These are phyloP conservation scores for Thelonectria olida DNA, from an alignment of 2,329 filamentous ascomycete species.

Conservation along the genomic window DNA sequence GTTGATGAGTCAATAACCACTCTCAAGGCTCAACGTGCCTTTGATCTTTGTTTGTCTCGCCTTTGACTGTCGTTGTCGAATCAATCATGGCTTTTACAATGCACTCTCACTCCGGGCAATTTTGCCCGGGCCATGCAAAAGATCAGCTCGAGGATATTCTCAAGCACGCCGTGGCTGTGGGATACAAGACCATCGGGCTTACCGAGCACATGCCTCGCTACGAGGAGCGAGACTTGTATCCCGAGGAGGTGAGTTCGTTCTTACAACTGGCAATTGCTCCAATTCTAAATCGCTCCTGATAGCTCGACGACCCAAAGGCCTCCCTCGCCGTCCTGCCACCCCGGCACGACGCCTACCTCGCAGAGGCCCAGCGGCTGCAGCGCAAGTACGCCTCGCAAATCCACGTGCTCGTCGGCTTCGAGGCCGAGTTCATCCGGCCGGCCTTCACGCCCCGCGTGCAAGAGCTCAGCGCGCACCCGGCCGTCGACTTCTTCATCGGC, in stretches of 20 bases:
- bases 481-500: constrained; percentile 90
- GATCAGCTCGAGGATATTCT: constrained; percentile 87
- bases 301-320: constrained; percentile 60
- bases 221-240: constrained; percentile 81
- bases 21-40: not conserved
- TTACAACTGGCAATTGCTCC: not conserved
- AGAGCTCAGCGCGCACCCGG: constrained; percentile 67
- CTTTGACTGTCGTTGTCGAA: not conserved
- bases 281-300: constrained; percentile 10
- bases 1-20: not conserved
- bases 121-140: constrained; percentile 90
- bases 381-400: constrained; percentile 75
- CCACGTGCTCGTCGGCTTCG: constrained; percentile 86
- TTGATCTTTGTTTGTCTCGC: not conserved
- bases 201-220: constrained; percentile 96
- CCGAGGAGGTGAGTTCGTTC: constrained; percentile 74
- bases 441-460: constrained; percentile 66
- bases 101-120: constrained; percentile 97
- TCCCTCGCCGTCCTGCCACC: constrained; percentile 59
- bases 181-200: constrained; percentile 85
- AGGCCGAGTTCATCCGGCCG: constrained; percentile 89
- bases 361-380: constrained; percentile 79
- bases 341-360: constrained; percentile 76
- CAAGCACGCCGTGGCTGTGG: constrained; percentile 77
- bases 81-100: constrained; percentile 91